Base-by-base conservation (phyloP, 768 basidiomycete genomes). In the Boletus bicolor region DNA sequence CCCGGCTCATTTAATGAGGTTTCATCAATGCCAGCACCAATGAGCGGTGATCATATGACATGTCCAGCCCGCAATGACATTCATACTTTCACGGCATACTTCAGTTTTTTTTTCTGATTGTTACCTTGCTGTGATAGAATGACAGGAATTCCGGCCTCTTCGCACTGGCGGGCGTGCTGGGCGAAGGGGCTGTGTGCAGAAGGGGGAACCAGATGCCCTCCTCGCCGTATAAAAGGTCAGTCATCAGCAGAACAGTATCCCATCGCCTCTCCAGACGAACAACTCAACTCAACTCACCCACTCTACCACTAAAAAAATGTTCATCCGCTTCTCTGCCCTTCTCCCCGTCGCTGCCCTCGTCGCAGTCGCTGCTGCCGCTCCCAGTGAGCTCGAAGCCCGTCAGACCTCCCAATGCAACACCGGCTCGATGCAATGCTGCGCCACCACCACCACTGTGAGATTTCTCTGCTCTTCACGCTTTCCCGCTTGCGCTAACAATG, bases 381-480 rank as follows among this genome's bases (percentile, higher is more conserved):
- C 62, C 15, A 38, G 7, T n/a, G 44, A 1, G 34, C 38, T 59
- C 42, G 48, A 44, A 8, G 61, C 36, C 3, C 56, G 46, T 7
- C 28, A 30, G 7, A 4, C 15, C 37, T 30, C 51, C 3, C 26
- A 52, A 14, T 67, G 64, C 21, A 36, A 45, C 45, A 64, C 58
- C 0, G 65, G 64, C 3, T 10, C 49, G 1, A 8, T 51, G 2
- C 51, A 55, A 4, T 65, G 65, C 48, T 65, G 62, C 37, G 11
- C 7, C 15, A 50, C 4, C 5, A 52, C 49, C 26, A 21, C 44
- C n/a, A 3, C 15, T 2, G 63, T 61, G 10, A 35, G 56, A 7
- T 24, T 36, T 11, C 15, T 8, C 5, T 7, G 1, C 9, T 30
- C 3, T 7, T 19, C 7, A 12, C 5, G 9, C n/a, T 15, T 4